A percentile compares a stretch with the other conserved stretches of the same genome.
phyloP scores from a whole-genome alignment of 2,329 filamentous ascomycete genomes.

The Xylaria digitata region DNA sequence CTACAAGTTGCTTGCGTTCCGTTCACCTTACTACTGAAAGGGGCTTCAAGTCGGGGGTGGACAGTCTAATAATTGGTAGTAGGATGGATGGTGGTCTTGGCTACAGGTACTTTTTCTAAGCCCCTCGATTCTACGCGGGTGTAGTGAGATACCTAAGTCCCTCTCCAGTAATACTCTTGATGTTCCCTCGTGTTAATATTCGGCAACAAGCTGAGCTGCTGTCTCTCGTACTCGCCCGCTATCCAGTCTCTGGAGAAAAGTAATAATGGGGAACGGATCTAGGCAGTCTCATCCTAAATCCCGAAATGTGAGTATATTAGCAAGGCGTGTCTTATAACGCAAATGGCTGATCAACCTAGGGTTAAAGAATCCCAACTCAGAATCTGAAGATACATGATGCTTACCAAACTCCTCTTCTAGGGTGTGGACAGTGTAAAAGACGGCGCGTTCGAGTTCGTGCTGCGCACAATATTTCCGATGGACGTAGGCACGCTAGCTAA shows the following conservation, averaged over 20 bases:
- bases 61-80: not conserved
- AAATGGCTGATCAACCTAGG: slow-evolving; percentile 31
- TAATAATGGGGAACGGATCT: slow-evolving; percentile 30
- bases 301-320: slow-evolving; percentile 34
- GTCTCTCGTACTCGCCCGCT: not conserved
- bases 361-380: slow-evolving; percentile 23
- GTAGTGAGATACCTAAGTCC: too few species aligned
- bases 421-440: slow-evolving; percentile 38
- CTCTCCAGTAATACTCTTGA: too few species aligned
- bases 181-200: not conserved
- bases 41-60: too few species aligned
- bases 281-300: slow-evolving; percentile 40
- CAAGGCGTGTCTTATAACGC: slow-evolving; percentile 16
- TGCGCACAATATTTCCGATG: not conserved
- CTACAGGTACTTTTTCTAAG: not conserved
- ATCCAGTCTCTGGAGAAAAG: not conserved
- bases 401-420: slow-evolving; percentile 17
- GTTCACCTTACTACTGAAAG: too few species aligned
- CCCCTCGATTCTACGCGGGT: not conserved
- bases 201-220: not conserved
- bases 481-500: slow-evolving; percentile 13
- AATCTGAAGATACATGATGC: slow-evolving; percentile 1
- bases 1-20: too few species aligned
- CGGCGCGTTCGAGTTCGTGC: slow-evolving; percentile 35
- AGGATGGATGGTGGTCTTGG: not conserved